Conservation (phyloP, 169 alveolate species). For the Cystoisospora suis region DNA sequence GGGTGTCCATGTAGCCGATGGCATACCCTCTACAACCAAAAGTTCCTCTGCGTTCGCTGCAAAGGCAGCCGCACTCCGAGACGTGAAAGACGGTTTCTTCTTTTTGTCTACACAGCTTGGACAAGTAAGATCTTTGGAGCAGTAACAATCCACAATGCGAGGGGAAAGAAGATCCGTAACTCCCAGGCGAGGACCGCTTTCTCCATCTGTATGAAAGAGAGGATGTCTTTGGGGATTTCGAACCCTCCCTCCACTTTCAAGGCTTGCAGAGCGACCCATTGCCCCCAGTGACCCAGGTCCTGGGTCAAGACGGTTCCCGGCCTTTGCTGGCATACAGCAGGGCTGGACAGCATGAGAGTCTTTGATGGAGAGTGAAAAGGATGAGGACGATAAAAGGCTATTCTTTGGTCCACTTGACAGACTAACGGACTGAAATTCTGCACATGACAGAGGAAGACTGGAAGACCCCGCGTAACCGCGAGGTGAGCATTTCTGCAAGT, state of each 20-base stretch:
- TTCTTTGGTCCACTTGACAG: not conserved
- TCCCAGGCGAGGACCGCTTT: not conserved
- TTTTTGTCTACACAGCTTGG: not conserved
- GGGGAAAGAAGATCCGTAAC: not conserved
- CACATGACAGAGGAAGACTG: not conserved
- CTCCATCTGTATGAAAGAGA: not conserved
- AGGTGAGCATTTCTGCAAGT: not conserved
- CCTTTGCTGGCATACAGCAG: too few relatives aligned
- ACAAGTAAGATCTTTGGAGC: not conserved
- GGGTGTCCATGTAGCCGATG: not conserved
- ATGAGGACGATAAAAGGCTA: too few relatives aligned
- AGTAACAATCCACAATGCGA: not conserved
- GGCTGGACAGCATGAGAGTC: too few relatives aligned
- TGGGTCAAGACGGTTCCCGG: too few relatives aligned
- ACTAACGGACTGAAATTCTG: not conserved
- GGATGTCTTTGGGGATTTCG: too few relatives aligned
- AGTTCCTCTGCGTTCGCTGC: slow-evolving; percentile 20
- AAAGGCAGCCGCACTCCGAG: slow-evolving; percentile 2
- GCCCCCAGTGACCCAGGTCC: too few relatives aligned
- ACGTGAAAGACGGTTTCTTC: not conserved
- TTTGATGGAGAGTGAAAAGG: too few relatives aligned
- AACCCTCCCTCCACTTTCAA: too few relatives aligned
- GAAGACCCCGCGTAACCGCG: not conserved
- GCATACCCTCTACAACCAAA: not conserved
- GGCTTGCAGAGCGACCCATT: too few relatives aligned